Conservation (phyloP, 2,329 filamentous ascomycete genomes). For the Aureobasidium sp. region DNA sequence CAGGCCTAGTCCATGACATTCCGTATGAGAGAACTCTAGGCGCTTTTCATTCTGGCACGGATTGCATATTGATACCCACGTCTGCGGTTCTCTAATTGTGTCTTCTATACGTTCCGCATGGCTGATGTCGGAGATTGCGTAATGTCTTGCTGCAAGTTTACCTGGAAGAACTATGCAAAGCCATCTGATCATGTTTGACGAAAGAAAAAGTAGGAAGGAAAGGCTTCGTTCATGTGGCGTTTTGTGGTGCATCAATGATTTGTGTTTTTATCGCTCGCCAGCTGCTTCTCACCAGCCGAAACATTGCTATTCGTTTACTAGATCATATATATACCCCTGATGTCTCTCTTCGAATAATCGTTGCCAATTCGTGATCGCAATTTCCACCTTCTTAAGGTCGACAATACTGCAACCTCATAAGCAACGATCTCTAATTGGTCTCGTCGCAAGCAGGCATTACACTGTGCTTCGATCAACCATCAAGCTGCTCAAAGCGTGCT, state of each 20-base stretch:
- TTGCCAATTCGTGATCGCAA: not conserved
- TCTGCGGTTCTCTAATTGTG: not conserved
- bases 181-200: slow-evolving; percentile 11
- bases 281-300: not conserved
- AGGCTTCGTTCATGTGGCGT: slow-evolving; percentile 3
- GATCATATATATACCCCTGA: slow-evolving; percentile 9
- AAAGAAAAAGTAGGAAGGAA: slow-evolving; percentile 1
- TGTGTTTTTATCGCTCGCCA: not conserved
- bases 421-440: not conserved
- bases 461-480: too few species aligned
- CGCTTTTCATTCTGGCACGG: not conserved
- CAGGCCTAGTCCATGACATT: not conserved
- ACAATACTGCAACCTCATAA: not conserved
- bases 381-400: not conserved
- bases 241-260: slow-evolving; percentile 1
- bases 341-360: not conserved
- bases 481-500: not conserved
- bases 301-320: not conserved
- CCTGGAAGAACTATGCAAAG: not conserved
- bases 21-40: not conserved
- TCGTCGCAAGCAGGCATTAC: not conserved
- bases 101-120: not conserved
- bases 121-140: not conserved
- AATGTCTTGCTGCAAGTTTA: not conserved
- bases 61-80: slow-evolving; percentile 7